Percentiles rank a stretch among this genome's conserved stretches.
phyloP scores from a whole-genome alignment of 2,329 filamentous ascomycete species.

The Diaporthe sp. region DNA sequence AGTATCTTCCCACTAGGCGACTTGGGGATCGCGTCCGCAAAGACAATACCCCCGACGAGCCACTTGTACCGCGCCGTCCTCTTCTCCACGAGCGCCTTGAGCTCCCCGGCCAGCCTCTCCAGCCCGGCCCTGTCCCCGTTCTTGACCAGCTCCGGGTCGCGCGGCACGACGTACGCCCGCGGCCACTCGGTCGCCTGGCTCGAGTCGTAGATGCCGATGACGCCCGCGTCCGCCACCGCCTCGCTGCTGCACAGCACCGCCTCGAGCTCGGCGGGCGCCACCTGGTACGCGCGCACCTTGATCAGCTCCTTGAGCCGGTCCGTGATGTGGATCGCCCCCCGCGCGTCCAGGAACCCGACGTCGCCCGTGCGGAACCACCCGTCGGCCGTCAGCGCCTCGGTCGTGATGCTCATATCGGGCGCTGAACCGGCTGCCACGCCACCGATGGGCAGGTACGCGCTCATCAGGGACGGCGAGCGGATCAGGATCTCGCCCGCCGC shows the following conservation, averaged over 20 bases:
- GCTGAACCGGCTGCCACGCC: slow-evolving; percentile 45
- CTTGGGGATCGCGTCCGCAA: slow-evolving; percentile 77
- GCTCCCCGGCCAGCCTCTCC: slow-evolving; percentile 63
- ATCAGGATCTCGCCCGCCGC: slow-evolving; percentile 76
- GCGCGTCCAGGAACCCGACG: slow-evolving; percentile 69
- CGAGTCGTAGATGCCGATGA: slow-evolving; percentile 67
- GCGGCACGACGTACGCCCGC: slow-evolving; percentile 66
- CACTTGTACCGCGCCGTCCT: slow-evolving; percentile 75
- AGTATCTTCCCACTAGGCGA: slow-evolving; percentile 69
- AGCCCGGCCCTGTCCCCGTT: slow-evolving; percentile 51
- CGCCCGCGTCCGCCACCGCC: slow-evolving; percentile 63
- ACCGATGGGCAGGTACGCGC: slow-evolving; percentile 75
- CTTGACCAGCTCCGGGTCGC: slow-evolving; percentile 41
- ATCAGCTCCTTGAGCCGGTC: slow-evolving; percentile 77
- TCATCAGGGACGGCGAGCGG: slow-evolving; percentile 74
- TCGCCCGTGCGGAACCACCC: slow-evolving; percentile 82
- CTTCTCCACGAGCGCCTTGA: slow-evolving; percentile 70
- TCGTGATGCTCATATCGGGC: slow-evolving; percentile 51
- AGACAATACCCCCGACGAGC: slow-evolving; percentile 76
- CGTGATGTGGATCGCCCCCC: slow-evolving; percentile 74
- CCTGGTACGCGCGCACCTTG: slow-evolving; percentile 59
- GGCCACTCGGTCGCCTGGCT: slow-evolving; percentile 71
- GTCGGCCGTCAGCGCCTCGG: slow-evolving; percentile 60
- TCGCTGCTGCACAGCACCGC: slow-evolving; percentile 51
- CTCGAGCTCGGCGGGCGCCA: slow-evolving; percentile 59